Conservation (phyloP, 352 stramenopile genomes). For the Phytophthora vignae region DNA sequence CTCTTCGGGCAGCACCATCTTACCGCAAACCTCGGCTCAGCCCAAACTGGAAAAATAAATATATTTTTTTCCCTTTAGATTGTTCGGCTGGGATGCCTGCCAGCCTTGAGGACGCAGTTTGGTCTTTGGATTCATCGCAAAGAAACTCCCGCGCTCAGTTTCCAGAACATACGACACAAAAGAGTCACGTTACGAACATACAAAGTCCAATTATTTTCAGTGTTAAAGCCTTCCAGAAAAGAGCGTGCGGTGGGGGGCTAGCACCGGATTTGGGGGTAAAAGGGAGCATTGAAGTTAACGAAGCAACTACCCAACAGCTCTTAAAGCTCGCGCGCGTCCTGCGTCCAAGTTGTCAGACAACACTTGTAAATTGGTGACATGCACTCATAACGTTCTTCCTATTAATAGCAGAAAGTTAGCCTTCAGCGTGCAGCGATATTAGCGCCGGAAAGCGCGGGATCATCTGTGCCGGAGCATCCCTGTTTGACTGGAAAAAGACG, state of each 20-base stretch:
- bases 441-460: neutral
- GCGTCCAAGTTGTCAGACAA: neutral
- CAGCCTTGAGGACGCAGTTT: neutral
- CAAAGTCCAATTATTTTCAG: conserved; percentile 2
- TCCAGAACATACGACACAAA: neutral
- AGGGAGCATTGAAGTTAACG: conserved; percentile 8
- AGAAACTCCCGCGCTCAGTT: neutral
- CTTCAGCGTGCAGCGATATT: neutral
- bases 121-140: neutral
- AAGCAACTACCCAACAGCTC: conserved; percentile 1
- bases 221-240: conserved; percentile 12
- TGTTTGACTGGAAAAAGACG: neutral
- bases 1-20: no score
- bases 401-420: neutral
- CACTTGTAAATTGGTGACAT: neutral
- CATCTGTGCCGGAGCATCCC: neutral
- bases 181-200: conserved; percentile 1
- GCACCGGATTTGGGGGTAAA: conserved; percentile 6
- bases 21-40: conserved; percentile 1
- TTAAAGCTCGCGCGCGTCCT: neutral
- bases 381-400: neutral
- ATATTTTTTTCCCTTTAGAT: no score
- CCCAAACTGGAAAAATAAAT: neutral
- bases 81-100: neutral
- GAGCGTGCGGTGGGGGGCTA: neutral